A percentile compares a stretch with the other conserved stretches of the same genome.
Evolutionary conservation across 1,139 yeast species (phyloP).

Genomic region (Hemisphaericaspora lyxosophila): DNA sequence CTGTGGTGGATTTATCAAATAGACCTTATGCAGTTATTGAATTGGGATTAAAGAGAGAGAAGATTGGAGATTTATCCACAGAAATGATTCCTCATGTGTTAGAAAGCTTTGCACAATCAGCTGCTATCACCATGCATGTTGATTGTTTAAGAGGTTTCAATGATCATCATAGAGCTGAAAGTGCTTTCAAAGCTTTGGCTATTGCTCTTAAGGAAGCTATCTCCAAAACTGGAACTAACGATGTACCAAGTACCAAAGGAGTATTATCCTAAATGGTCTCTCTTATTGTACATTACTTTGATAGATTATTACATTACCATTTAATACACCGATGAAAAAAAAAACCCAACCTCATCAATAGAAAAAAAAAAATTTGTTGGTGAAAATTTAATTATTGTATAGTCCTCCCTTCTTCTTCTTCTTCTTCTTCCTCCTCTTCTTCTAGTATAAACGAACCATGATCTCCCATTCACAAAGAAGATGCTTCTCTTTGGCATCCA

Average conservation of each 20-base stretch:
- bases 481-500: background rate
- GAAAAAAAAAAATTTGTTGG: background rate
- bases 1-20: conserved; percentile 90
- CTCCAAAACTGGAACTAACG: conserved; percentile 79
- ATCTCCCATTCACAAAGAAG: conserved; percentile 1
- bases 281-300: too few relatives aligned
- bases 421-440: too few relatives aligned
- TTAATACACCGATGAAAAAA: too few relatives aligned
- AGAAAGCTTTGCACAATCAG: conserved; percentile 91
- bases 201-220: conserved; percentile 87
- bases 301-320: too few relatives aligned
- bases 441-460: background rate
- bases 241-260: conserved; percentile 95
- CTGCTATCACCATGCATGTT: conserved; percentile 87
- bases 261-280: conserved; percentile 59
- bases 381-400: background rate
- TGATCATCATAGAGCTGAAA: conserved; percentile 95
- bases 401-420: background rate
- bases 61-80: conserved; percentile 85
- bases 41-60: conserved; percentile 85
- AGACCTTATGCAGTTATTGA: conserved; percentile 91
- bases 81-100: conserved; percentile 98
- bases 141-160: conserved; percentile 91
- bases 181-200: conserved; percentile 95
- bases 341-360: too few relatives aligned